phyloP scores from a whole-genome alignment of 257 asterid species.

The Henckelia pumila region DNA sequence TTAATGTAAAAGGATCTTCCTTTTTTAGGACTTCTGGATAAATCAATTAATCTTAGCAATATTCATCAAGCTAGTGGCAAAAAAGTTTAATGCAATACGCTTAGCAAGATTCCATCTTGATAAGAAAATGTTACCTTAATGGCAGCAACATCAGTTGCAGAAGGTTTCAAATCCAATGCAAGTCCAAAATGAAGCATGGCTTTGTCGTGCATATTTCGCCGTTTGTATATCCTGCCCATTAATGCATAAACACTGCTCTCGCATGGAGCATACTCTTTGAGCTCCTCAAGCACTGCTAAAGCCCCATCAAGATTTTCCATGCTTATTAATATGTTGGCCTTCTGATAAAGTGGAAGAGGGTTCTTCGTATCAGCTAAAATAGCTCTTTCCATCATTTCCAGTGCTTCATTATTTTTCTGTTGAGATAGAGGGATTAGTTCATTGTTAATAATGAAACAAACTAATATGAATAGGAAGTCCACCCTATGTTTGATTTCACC shows the following conservation, averaged over 20 bases:
- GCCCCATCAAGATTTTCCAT: slow-evolving; percentile 81
- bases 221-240: slow-evolving; percentile 91
- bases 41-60: neutral
- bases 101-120: neutral
- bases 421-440: slow-evolving; percentile 19
- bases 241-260: slow-evolving; percentile 92
- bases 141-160: slow-evolving; percentile 92
- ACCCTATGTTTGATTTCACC: slow-evolving; percentile 41
- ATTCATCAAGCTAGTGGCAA: neutral
- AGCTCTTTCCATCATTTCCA: slow-evolving; percentile 88
- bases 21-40: neutral
- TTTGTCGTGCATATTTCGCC: slow-evolving; percentile 58
- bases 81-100: neutral
- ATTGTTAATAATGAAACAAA: slow-evolving; percentile 18
- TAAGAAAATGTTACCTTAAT: slow-evolving; percentile 59
- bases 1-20: neutral
- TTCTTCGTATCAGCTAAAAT: slow-evolving; percentile 89
- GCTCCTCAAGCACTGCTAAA: slow-evolving; percentile 88
- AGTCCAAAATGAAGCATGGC: slow-evolving; percentile 97
- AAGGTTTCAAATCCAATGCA: slow-evolving; percentile 92
- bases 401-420: slow-evolving; percentile 78
- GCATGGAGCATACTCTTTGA: slow-evolving; percentile 83
- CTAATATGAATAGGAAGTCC: slow-evolving; percentile 12
- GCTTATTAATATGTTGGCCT: slow-evolving; percentile 89
- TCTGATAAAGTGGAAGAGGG: slow-evolving; percentile 93